Evolutionary conservation across 148 eudicot genomes (phyloP).

Genomic region (Chenopodium berlandieri): DNA sequence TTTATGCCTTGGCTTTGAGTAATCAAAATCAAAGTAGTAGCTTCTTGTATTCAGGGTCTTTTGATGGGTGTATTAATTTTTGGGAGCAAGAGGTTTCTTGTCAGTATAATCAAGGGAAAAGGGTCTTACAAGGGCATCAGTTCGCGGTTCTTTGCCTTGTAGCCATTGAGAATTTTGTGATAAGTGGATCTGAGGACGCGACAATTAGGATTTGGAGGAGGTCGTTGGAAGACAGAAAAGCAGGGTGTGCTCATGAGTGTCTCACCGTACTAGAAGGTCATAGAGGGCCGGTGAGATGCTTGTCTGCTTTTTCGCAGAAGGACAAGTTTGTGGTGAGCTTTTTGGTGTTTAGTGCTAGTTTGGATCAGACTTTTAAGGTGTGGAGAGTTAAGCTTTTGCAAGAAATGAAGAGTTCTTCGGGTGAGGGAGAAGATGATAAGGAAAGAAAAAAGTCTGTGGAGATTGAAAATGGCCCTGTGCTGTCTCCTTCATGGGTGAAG

Average conservation of each 20-base stretch:
- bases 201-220: constrained; percentile 64
- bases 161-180: constrained; percentile 40
- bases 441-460: constrained; percentile 13
- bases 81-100: constrained; percentile 63
- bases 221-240: constrained; percentile 39
- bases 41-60: constrained; percentile 58
- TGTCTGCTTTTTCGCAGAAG: constrained; percentile 42
- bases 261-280: constrained; percentile 61
- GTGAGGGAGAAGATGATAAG: neutral
- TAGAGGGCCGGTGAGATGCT: constrained; percentile 58
- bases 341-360: constrained; percentile 51
- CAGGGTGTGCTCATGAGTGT: constrained; percentile 39
- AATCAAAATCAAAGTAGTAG: constrained; percentile 16
- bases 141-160: constrained; percentile 49
- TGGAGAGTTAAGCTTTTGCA: constrained; percentile 58
- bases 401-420: constrained; percentile 21
- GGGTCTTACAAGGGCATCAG: constrained; percentile 53
- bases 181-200: constrained; percentile 65
- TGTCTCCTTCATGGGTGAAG: constrained; percentile 57
- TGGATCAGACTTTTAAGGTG: constrained; percentile 56
- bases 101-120: constrained; percentile 44
- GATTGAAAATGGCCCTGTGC: constrained; percentile 42
- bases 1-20: constrained; percentile 55
- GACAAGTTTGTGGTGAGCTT: constrained; percentile 32
- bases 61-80: constrained; percentile 56